Evolutionary conservation across 2,329 filamentous ascomycete species (phyloP).

Genomic region (Pseudogymnoascus sp.): DNA sequence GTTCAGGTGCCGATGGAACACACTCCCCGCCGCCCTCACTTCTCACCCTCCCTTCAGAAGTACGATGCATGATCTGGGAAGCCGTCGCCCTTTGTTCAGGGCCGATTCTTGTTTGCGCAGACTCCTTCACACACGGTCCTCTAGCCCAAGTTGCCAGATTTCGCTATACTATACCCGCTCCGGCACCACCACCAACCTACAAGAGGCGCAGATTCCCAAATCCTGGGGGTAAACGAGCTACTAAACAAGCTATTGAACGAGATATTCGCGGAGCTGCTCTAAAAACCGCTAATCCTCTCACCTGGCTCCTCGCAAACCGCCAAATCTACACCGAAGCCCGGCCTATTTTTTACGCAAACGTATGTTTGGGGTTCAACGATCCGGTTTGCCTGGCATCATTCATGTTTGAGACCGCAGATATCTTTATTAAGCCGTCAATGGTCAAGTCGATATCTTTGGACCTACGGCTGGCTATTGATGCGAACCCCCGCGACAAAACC

Average conservation of each 20-base stretch:
- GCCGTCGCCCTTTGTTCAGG: neutral
- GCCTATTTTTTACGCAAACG: neutral
- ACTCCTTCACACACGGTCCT: neutral
- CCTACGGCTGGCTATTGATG: neutral
- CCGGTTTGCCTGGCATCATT: neutral
- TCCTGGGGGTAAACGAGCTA: no score
- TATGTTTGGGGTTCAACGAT: neutral
- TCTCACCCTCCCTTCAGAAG: neutral
- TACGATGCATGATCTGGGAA: constrained; percentile 4
- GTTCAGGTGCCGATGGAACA: neutral
- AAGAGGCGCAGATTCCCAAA: neutral
- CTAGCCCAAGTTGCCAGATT: neutral
- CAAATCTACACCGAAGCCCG: neutral
- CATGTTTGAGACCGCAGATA: neutral
- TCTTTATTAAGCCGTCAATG: neutral
- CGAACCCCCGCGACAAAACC: neutral
- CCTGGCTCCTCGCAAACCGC: neutral
- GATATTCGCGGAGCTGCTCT: no score
- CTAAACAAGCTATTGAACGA: no score
- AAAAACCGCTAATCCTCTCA: neutral
- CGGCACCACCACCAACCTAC: neutral
- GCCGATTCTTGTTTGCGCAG: neutral
- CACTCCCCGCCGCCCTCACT: neutral
- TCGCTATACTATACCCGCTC: neutral
- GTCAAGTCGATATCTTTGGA: neutral